Conservation (phyloP, 192 early-diverging fungal species). For the Chytriomyces sp. region DNA sequence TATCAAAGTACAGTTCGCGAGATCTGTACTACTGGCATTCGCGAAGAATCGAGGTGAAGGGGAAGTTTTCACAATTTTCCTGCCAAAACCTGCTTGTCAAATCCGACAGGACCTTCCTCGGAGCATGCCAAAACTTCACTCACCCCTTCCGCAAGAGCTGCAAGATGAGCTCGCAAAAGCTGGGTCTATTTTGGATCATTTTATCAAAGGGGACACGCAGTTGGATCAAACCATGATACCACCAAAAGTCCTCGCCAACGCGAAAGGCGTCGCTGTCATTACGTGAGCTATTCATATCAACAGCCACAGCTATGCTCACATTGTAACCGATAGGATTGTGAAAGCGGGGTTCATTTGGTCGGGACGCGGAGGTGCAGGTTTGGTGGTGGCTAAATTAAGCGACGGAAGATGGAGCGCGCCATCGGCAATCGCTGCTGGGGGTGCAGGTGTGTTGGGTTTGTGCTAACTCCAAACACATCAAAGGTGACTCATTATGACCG, state of each 20-base stretch:
- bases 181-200: slow-evolving; percentile 66
- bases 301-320: slow-evolving; percentile 81
- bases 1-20: too few species aligned
- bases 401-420: slow-evolving; percentile 77
- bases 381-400: slow-evolving; percentile 77
- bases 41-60: too few species aligned
- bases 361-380: slow-evolving; percentile 83
- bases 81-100: too few species aligned
- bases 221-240: slow-evolving; percentile 40
- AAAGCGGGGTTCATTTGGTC: slow-evolving; percentile 91
- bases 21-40: too few species aligned
- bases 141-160: slow-evolving; percentile 63
- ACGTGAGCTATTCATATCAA: slow-evolving; percentile 88
- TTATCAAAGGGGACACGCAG: slow-evolving; percentile 52
- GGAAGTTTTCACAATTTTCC: too few species aligned
- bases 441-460: too few species aligned
- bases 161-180: slow-evolving; percentile 63
- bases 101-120: background rate
- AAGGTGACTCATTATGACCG: too few species aligned
- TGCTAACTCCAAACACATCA: too few species aligned
- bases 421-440: slow-evolving; percentile 81
- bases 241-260: slow-evolving; percentile 50
- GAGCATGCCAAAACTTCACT: slow-evolving; percentile 46
- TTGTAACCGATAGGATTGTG: too few species aligned
- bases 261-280: slow-evolving; percentile 89